Base-by-base conservation (phyloP, 495 filamentous ascomycete genomes). In the Hypoxylon lenormandii region DNA sequence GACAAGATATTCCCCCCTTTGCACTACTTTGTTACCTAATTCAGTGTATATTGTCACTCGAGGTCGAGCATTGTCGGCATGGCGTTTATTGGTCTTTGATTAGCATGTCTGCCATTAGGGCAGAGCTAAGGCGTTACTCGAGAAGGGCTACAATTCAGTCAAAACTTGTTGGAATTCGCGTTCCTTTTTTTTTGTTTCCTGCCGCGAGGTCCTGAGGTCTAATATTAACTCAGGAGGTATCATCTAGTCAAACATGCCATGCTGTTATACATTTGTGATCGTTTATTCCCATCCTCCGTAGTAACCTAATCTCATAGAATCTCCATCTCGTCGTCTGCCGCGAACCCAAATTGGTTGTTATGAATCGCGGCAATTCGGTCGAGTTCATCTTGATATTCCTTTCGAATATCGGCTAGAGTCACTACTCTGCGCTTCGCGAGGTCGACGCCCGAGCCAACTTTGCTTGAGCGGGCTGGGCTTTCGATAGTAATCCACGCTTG, bases 351-450 rank as follows among this genome's bases (percentile, higher is more conserved):
- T 64, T 85, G 83, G 59, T 85, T 82, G 64, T 86, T 87, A 66
- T 86, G 80, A 60, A 87, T 86, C 2, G 84, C 83, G 36, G 82
- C 85, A 23, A 88, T 87, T 48, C 91, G 84, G 77, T 98, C 96
- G 70, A 97, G 80, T 78, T 97, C 93, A 15, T 82, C 84, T 76
- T 95, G 91, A 79, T 95, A 98, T 74, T 91, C 90, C 72, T 88
- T 90, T 66, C 92, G 85, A 19, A 98, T 79, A 75, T 97, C 94
- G 5, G 88, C 89, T 15, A 98, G 80, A 13, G 91, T 96, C 16
- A 98, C 85, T 12, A 98, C 81, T 73, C 80, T 84, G 64, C 89
- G 83, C 77, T 67, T 72, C 19, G 76, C 72, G 18, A 70, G 21
- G 33, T 73, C 67, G 47, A 70, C 77, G 40, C 52, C 72, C 18